A percentile compares a stretch with the other conserved stretches of the same genome.
phyloP scores from a whole-genome alignment of 2,329 filamentous ascomycete species.

The Bisporella sp. region DNA sequence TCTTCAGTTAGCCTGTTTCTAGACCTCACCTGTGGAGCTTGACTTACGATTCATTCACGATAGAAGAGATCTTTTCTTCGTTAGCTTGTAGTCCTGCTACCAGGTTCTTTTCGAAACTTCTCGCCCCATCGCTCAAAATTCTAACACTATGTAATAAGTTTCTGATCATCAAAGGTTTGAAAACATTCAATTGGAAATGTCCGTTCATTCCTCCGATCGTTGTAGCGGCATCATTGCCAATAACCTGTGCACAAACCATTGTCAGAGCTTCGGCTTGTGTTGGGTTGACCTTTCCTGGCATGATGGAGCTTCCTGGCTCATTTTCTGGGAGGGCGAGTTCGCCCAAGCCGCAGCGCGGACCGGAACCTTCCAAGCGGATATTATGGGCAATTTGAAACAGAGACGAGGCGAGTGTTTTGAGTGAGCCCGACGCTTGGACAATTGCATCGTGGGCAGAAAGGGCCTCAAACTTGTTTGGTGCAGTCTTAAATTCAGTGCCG shows the following conservation, averaged over 20 bases:
- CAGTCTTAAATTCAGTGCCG: slow-evolving; percentile 87
- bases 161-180: slow-evolving; percentile 93
- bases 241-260: slow-evolving; percentile 96
- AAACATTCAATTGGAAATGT: slow-evolving; percentile 98
- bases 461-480: slow-evolving; percentile 98
- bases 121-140: slow-evolving; percentile 86
- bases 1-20: background rate
- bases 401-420: slow-evolving; percentile 87
- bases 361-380: slow-evolving; percentile 92
- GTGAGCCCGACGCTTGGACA: slow-evolving; percentile 84
- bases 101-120: slow-evolving; percentile 89
- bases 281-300: slow-evolving; percentile 99
- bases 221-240: slow-evolving; percentile 91
- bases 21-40: background rate
- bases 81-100: slow-evolving; percentile 85
- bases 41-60: slow-evolving; percentile 88
- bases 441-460: slow-evolving; percentile 93
- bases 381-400: slow-evolving; percentile 98
- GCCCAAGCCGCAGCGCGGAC: slow-evolving; percentile 89
- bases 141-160: slow-evolving; percentile 91
- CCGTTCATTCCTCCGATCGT: slow-evolving; percentile 96
- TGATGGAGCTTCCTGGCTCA: slow-evolving; percentile 95
- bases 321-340: slow-evolving; percentile 94
- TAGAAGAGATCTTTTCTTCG: slow-evolving; percentile 80
- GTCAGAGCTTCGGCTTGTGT: slow-evolving; percentile 97